These are phyloP conservation scores for Smittium culicis DNA, from an alignment of 371 early-diverging fungal genomes.

Conservation along the genomic window DNA sequence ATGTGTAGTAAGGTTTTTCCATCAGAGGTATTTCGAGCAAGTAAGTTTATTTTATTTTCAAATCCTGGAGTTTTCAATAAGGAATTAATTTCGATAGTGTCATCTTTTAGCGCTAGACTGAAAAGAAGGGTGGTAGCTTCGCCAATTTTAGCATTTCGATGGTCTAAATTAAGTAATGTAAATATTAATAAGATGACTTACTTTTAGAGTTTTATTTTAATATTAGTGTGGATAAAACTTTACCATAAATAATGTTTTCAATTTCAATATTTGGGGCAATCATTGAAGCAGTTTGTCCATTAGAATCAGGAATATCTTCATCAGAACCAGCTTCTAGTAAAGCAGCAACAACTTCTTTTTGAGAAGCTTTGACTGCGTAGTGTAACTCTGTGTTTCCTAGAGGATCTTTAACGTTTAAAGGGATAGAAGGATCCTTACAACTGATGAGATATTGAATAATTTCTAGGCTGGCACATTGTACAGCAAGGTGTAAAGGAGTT, in stretches of 20 bases:
- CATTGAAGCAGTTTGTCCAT: conserved; percentile 22
- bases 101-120: too few relatives aligned
- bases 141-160: too few relatives aligned
- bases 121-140: too few relatives aligned
- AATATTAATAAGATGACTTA: too few relatives aligned
- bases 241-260: neutral
- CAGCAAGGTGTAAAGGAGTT: conserved; percentile 41
- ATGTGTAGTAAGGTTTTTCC: too few relatives aligned
- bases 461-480: conserved; percentile 35
- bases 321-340: conserved; percentile 25
- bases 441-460: conserved; percentile 27
- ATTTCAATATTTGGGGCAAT: conserved; percentile 16
- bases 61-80: too few relatives aligned
- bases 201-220: neutral
- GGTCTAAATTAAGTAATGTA: too few relatives aligned
- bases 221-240: neutral
- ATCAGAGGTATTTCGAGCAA: too few relatives aligned
- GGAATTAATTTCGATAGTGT: too few relatives aligned
- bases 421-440: conserved; percentile 13
- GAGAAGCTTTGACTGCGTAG: conserved; percentile 39
- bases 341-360: conserved; percentile 36
- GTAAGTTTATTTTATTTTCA: too few relatives aligned
- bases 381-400: conserved; percentile 48
- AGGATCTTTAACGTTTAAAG: conserved; percentile 29
- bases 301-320: conserved; percentile 19